Conservation (phyloP, 176 grass and related monocot species). For the Triticum monococcum region DNA sequence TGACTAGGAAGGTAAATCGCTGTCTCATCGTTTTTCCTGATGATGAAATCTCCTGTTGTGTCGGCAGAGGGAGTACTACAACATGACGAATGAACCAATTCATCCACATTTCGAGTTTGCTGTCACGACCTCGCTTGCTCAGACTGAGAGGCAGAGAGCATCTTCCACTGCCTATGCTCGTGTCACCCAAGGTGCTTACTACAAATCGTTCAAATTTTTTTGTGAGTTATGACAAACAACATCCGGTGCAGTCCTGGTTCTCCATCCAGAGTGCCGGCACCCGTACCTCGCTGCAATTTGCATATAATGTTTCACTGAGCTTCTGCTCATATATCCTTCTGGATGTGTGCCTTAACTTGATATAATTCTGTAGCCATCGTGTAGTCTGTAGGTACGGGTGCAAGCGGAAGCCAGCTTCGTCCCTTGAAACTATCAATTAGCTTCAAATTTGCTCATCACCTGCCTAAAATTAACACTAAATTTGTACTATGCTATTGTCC, state of each 20-base stretch:
- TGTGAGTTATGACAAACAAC: no score
- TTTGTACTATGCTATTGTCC: no score
- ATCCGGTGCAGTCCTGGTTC: no score
- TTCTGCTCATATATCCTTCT: neutral
- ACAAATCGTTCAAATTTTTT: constrained; percentile 31
- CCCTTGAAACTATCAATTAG: no score
- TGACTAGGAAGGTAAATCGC: neutral
- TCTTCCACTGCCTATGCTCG: constrained; percentile 45
- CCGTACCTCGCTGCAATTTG: neutral
- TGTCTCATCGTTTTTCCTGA: neutral
- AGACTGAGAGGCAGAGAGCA: constrained; percentile 35
- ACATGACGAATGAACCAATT: constrained; percentile 46
- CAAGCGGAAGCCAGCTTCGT: no score
- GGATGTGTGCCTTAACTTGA: no score
- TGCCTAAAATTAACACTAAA: no score
- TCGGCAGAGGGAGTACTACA: constrained; percentile 70
- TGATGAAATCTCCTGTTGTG: constrained; percentile 14
- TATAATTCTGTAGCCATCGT: no score
- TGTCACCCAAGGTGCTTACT: constrained; percentile 43
- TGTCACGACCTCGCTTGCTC: constrained; percentile 37
- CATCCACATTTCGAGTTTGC: constrained; percentile 45
- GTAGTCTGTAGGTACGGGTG: no score
- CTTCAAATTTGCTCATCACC: no score
- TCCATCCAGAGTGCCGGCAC: no score
- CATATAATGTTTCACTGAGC: neutral